phyloP scores from a whole-genome alignment of 2,329 filamentous ascomycete species.

The Arthroderma sp. region DNA sequence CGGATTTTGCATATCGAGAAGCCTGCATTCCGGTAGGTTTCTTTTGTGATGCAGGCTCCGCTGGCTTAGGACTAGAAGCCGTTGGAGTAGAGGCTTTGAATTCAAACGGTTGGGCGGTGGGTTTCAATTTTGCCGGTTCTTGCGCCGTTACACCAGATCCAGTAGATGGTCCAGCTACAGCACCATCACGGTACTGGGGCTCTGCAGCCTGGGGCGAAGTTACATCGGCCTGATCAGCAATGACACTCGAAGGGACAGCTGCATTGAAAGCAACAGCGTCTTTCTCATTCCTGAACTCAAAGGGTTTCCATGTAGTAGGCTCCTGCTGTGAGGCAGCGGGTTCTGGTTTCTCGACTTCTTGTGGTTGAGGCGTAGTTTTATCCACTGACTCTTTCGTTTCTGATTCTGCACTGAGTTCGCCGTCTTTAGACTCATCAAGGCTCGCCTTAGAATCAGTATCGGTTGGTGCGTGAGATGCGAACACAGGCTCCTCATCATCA shows the following conservation, averaged over 20 bases:
- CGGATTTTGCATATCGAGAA: constrained; percentile 23
- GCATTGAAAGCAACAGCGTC: constrained; percentile 38
- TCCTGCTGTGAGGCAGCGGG: constrained; percentile 20
- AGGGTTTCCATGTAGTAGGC: constrained; percentile 43
- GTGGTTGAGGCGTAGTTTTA: constrained; percentile 8
- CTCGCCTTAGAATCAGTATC: constrained; percentile 14
- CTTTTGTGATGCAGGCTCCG: constrained; percentile 7
- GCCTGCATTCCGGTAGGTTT: constrained; percentile 19
- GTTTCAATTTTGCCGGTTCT: constrained; percentile 4
- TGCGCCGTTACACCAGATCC: too few relatives aligned
- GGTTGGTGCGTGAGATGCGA: constrained; percentile 39
- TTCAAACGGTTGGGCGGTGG: constrained; percentile 51
- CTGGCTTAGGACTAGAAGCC: constrained; percentile 7
- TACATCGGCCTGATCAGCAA: not conserved
- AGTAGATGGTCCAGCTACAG: constrained; percentile 4
- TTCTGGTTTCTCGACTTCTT: constrained; percentile 23
- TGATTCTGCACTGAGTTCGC: constrained; percentile 14
- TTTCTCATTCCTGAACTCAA: constrained; percentile 42
- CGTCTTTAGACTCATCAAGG: constrained; percentile 20
- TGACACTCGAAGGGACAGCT: constrained; percentile 32
- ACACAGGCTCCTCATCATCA: constrained; percentile 63
- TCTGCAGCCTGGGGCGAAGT: not conserved
- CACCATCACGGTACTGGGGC: constrained; percentile 1
- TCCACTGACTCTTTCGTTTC: not conserved
- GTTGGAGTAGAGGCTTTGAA: constrained; percentile 25